A percentile compares a stretch with the other conserved stretches of the same genome.
Conservation (phyloP, 257 asterid genomes). For the Handroanthus guayacan region DNA sequence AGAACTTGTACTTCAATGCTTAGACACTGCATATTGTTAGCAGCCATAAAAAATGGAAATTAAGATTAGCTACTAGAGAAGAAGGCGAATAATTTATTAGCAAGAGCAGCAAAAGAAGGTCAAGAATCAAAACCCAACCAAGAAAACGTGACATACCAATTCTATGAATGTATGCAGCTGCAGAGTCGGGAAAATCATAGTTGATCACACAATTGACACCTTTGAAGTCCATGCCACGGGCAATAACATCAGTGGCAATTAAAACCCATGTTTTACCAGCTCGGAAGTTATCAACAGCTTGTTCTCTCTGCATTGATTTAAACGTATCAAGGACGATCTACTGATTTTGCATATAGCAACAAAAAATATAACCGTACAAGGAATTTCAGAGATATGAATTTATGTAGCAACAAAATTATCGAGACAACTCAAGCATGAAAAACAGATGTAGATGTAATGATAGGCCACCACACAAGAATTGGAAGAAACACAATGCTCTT, state of each 20-base stretch:
- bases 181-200: conserved; percentile 90
- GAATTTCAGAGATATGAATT: not conserved
- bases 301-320: conserved; percentile 65
- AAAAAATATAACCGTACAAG: not conserved
- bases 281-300: conserved; percentile 80
- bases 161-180: conserved; percentile 85
- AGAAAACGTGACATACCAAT: conserved; percentile 58
- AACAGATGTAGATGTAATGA: not conserved
- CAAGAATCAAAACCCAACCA: not conserved
- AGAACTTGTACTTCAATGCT: not conserved
- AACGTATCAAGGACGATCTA: conserved; percentile 6
- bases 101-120: not conserved
- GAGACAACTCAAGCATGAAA: conserved; percentile 4
- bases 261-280: conserved; percentile 95
- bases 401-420: not conserved
- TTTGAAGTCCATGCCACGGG: conserved; percentile 98
- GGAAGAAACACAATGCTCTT: not conserved
- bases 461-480: not conserved
- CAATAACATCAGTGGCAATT: conserved; percentile 89
- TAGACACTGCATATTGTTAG: not conserved
- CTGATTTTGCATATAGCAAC: not conserved
- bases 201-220: conserved; percentile 89
- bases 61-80: not conserved
- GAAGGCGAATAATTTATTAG: not conserved
- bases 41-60: conserved; percentile 6